Evolutionary conservation across 805 yeast species (phyloP).

Genomic region (Maudiozyma turicensis): DNA sequence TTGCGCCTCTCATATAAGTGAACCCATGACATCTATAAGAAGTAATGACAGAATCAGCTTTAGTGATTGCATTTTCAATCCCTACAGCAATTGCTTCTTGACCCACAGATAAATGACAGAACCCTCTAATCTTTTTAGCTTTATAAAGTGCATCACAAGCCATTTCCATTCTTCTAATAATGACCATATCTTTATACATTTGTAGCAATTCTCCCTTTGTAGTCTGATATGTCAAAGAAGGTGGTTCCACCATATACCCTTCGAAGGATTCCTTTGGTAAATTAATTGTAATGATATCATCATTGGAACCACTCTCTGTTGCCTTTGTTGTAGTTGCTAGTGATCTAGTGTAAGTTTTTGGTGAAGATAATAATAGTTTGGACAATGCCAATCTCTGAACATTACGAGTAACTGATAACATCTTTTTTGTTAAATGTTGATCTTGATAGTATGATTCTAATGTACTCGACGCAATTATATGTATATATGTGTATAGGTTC

Average conservation of each 20-base stretch:
- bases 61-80: slow-evolving; percentile 86
- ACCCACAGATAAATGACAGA: slow-evolving; percentile 96
- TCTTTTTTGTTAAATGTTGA: background rate
- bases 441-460: too few relatives aligned
- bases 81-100: slow-evolving; percentile 99
- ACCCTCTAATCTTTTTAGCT: slow-evolving; percentile 97
- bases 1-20: slow-evolving; percentile 91
- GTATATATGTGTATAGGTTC: too few relatives aligned
- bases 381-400: background rate
- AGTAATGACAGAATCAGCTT: slow-evolving; percentile 82
- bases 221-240: slow-evolving; percentile 64
- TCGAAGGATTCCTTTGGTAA: slow-evolving; percentile 79
- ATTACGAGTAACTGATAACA: background rate
- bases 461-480: too few relatives aligned
- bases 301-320: background rate
- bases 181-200: slow-evolving; percentile 94
- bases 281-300: slow-evolving; percentile 37
- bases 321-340: background rate
- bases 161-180: slow-evolving; percentile 96
- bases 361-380: background rate
- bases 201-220: slow-evolving; percentile 71
- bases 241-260: slow-evolving; percentile 70
- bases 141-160: slow-evolving; percentile 96
- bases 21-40: slow-evolving; percentile 99
- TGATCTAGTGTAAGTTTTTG: too few relatives aligned